A percentile compares a stretch with the other conserved stretches of the same genome.
Conservation (phyloP, 2,329 filamentous ascomycete species). For the Penicillium sp. region DNA sequence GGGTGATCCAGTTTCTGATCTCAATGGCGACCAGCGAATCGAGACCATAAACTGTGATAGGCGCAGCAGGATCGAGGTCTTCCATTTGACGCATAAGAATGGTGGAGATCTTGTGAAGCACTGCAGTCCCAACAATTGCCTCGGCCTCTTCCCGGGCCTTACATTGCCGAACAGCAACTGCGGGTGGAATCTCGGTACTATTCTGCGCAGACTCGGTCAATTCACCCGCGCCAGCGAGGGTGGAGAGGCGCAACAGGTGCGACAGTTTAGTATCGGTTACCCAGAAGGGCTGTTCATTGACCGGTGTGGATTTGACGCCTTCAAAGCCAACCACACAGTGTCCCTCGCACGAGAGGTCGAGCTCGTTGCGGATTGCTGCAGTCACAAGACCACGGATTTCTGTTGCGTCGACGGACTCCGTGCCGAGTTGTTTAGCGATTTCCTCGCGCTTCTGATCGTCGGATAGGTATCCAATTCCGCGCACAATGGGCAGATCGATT, state of each 20-base stretch:
- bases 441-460: conserved; percentile 21
- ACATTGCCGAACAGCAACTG: conserved; percentile 18
- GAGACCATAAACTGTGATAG: conserved; percentile 25
- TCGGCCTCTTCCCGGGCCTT: conserved; percentile 9
- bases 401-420: conserved; percentile 18
- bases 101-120: conserved; percentile 20
- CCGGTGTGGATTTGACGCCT: conserved; percentile 18
- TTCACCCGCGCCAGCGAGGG: conserved; percentile 15
- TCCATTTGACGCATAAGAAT: conserved; percentile 25
- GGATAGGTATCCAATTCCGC: conserved; percentile 23
- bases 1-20: conserved; percentile 30
- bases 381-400: conserved; percentile 25
- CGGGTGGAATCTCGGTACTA: conserved; percentile 12
- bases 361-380: conserved; percentile 23
- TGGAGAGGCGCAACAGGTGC: conserved; percentile 20
- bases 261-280: conserved; percentile 21
- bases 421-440: conserved; percentile 20
- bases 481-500: conserved; percentile 41
- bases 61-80: conserved; percentile 17
- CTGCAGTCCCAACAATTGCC: conserved; percentile 7
- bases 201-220: conserved; percentile 7
- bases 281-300: conserved; percentile 22
- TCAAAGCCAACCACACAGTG: conserved; percentile 25
- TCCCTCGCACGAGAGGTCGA: conserved; percentile 16
- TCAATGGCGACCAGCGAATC: conserved; percentile 34